Base-by-base conservation (phyloP, 1,284 basidiomycete species). In the Moniliella sp. region DNA sequence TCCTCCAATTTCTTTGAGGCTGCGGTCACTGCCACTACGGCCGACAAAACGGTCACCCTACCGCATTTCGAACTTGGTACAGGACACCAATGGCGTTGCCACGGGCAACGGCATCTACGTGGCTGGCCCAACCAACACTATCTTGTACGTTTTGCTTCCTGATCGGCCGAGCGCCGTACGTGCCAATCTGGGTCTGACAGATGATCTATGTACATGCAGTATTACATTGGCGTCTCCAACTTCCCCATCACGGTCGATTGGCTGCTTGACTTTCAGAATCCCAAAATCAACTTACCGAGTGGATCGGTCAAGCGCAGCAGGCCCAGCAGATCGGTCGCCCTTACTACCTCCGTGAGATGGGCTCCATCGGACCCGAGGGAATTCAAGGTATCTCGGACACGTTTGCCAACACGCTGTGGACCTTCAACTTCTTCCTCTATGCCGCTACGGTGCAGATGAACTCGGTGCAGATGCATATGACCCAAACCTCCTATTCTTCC, bases 371-470 rank as follows among this genome's bases (percentile, higher is more conserved):
- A 12, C 48, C 48, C 30, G 42, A 40, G 27, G 48, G 48, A 28
- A 23, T 48, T 12, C 14, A 21, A 11, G 48, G 48, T n/a, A n/a
- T n/a, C n/a, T 43, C 40, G 21, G 41, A 48, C 16, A 45, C 43
- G 5, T 50, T 50, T 31, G n/a, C 32, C 10, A 48, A 50, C 18
- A 40, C 48, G n/a, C 44, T 50, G 8, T 50, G 48, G 48, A 45
- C 46, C 13, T 27, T 50, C 33, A 46, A 48, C 41, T 50, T 50
- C n/a, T n/a, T n/a, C n/a, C n/a, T n/a, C n/a, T n/a, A n/a, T n/a
- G n/a, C n/a, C n/a, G n/a, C n/a, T n/a, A n/a, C n/a, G n/a, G 34
- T 42, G 25, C 34, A 43, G 32, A 34, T 50, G 17, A 34, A 36
- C 28, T 42, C 37, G 16, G 48, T 50, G 3, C 48, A 50, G 37